Base-by-base conservation (phyloP, 495 filamentous ascomycete species). In the Staphylotrichum tortipilum region DNA sequence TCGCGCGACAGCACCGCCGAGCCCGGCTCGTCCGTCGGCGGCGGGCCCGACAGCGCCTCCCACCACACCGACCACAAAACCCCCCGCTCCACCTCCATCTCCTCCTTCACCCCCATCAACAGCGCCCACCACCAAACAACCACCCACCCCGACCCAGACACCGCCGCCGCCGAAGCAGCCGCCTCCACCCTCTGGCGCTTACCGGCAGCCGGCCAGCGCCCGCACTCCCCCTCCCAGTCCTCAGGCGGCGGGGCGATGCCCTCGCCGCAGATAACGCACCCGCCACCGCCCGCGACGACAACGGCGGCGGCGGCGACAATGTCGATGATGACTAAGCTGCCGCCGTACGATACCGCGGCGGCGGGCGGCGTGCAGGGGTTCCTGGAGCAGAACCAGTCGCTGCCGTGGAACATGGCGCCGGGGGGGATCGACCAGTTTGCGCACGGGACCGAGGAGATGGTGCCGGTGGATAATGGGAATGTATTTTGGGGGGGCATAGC, bases 21-120 rank as follows among this genome's bases (percentile, higher is more conserved):
- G 29, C 59, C 56, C 3, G 44, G 49, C 3, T 56, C 62, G 14
- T 54, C 60, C 14, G 51, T 58, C 40, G 61, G 48, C 37, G n/a
- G n/a, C n/a, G n/a, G n/a, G n/a, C 43, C 52, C 4, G 61, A 66
- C 9, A 53, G 46, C 47, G 38, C 33, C n/a, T n/a, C n/a, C 21
- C 62, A 51, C 17, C 50, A 33, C n/a, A 28, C 39, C 15, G 49
- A 67, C 30, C 44, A 56, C 35, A 64, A 65, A 18, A 54, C 62
- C 3, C 53, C 60, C 4, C 57, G 61, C 29, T 58, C 62, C 9
- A 57, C 52, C n/a, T 53, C 67, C 6, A 52, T 56, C 11, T 72
- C 74, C 11, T 72, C 74, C 2, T 78, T 78, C 47, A 74, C 73
- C 18, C 76, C 77, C 3, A 70, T 80, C 56, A 75, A 76, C 29